Evolutionary conservation across 306 rosid species (phyloP).

Genomic region (Pterocarpus macrocarpus): DNA sequence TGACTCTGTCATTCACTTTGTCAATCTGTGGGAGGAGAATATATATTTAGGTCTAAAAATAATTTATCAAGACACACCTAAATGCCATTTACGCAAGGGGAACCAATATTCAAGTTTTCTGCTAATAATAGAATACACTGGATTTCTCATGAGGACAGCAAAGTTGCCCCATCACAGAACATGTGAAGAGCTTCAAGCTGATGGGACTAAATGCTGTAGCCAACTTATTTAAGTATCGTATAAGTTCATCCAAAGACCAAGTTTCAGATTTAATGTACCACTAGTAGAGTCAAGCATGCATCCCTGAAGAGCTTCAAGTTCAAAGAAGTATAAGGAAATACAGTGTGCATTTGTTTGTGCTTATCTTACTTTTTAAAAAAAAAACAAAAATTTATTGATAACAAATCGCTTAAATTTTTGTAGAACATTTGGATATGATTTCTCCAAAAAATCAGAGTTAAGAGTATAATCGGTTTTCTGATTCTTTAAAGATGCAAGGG

Average conservation of each 20-base stretch:
- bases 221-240: slow-evolving; percentile 4
- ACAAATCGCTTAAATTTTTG: too few relatives aligned
- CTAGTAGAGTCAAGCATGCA: slow-evolving; percentile 6
- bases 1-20: slow-evolving; percentile 64
- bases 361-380: too few relatives aligned
- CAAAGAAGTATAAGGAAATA: neutral
- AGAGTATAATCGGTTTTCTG: too few relatives aligned
- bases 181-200: slow-evolving; percentile 17
- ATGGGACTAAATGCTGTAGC: neutral
- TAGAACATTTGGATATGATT: too few relatives aligned
- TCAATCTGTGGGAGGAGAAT: slow-evolving; percentile 65
- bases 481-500: too few relatives aligned
- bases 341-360: too few relatives aligned
- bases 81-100: slow-evolving; percentile 13
- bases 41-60: slow-evolving; percentile 29
- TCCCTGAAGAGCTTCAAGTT: neutral
- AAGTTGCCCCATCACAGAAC: slow-evolving; percentile 2
- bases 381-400: too few relatives aligned
- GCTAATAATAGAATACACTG: neutral
- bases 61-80: slow-evolving; percentile 26
- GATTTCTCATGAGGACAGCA: neutral
- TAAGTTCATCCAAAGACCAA: slow-evolving; percentile 16
- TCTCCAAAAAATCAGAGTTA: too few relatives aligned
- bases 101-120: slow-evolving; percentile 2
- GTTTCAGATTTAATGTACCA: slow-evolving; percentile 1